phyloP scores from a whole-genome alignment of 805 yeast species.

The Candida cerambycidarum region DNA sequence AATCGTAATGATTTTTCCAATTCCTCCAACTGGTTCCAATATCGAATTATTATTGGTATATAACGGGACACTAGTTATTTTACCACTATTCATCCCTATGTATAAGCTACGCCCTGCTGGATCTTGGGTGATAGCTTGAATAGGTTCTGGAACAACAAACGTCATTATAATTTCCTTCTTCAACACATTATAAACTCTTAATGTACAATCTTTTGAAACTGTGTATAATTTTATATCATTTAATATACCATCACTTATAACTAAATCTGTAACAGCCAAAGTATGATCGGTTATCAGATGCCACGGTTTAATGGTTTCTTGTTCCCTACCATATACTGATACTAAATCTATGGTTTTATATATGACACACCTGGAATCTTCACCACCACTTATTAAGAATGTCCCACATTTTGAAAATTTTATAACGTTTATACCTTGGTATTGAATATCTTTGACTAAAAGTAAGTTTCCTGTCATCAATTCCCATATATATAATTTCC shows the following conservation, averaged over 20 bases:
- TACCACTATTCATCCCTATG: conserved; percentile 66
- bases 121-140: conserved; percentile 63
- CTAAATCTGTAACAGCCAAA: conserved; percentile 50
- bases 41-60: conserved; percentile 39
- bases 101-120: conserved; percentile 77
- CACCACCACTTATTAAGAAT: conserved; percentile 71
- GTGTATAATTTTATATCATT: conserved; percentile 67
- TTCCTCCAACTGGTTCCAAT: conserved; percentile 63
- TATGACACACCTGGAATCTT: conserved; percentile 73
- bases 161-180: conserved; percentile 57
- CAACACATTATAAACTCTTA: conserved; percentile 64
- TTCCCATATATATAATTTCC: conserved; percentile 85
- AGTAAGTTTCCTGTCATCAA: conserved; percentile 71
- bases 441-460: conserved; percentile 77
- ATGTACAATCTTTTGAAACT: conserved; percentile 70
- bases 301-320: conserved; percentile 50
- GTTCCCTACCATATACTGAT: conserved; percentile 18
- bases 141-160: conserved; percentile 61
- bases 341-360: conserved; percentile 72
- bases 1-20: conserved; percentile 49
- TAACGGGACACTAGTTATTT: conserved; percentile 55
- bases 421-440: conserved; percentile 66
- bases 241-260: conserved; percentile 48
- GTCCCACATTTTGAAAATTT: conserved; percentile 60
- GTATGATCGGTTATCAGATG: conserved; percentile 62